phyloP scores from a whole-genome alignment of 768 basidiomycete species.

The Leccinum longicurvipes region DNA sequence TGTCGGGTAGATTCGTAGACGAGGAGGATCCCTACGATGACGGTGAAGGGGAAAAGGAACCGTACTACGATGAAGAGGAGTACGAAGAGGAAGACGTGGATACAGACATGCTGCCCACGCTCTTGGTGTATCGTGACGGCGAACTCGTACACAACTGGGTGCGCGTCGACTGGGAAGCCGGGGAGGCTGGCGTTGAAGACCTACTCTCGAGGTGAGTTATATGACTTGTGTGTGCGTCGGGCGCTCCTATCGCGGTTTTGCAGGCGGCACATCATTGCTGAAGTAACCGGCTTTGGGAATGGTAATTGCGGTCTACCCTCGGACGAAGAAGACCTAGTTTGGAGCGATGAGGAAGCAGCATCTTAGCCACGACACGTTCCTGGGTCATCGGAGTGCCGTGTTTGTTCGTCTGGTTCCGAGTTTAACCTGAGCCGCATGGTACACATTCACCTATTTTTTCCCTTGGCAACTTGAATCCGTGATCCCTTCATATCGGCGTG shows the following conservation, averaged over 20 bases:
- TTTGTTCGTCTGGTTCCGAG: background rate
- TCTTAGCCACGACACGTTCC: background rate
- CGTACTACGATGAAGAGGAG: constrained; percentile 39
- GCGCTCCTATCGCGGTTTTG: background rate
- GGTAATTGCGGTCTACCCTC: constrained; percentile 47
- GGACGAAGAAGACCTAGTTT: constrained; percentile 50
- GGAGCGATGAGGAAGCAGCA: constrained; percentile 48
- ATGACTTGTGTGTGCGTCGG: background rate
- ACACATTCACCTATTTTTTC: background rate
- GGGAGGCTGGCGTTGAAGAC: constrained; percentile 62
- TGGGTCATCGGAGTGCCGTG: background rate
- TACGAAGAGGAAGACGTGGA: constrained; percentile 65
- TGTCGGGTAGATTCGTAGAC: constrained; percentile 31
- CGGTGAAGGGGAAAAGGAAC: constrained; percentile 28
- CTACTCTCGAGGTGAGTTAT: constrained; percentile 53
- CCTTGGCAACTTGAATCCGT: background rate
- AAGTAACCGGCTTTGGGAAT: constrained; percentile 18
- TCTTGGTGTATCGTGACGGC: constrained; percentile 75
- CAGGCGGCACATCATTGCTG: constrained; percentile 28
- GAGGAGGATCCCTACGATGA: constrained; percentile 49
- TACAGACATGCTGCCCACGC: constrained; percentile 74
- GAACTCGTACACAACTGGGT: constrained; percentile 89
- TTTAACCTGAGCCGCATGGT: background rate
- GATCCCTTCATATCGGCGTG: background rate
- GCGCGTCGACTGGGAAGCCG: constrained; percentile 83